These are phyloP conservation scores for Paraconiothyrium sp. DNA, from an alignment of 2,329 filamentous ascomycete species.

Conservation along the genomic window DNA sequence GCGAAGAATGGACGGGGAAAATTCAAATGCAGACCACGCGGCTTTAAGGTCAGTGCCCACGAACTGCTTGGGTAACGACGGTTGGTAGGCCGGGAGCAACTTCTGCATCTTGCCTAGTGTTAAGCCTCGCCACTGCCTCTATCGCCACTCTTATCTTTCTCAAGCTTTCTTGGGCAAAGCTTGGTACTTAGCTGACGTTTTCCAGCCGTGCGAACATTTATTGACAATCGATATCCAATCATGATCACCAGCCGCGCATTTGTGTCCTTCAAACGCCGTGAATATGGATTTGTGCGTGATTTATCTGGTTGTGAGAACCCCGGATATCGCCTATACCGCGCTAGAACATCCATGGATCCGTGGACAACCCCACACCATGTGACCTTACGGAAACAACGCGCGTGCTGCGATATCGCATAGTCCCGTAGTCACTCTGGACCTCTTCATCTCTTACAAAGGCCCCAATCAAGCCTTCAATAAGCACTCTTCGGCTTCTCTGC, in stretches of 20 bases:
- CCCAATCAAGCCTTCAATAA: background rate
- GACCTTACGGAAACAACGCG: background rate
- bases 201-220: background rate
- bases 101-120: slow-evolving; percentile 26
- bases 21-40: slow-evolving; percentile 15
- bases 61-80: slow-evolving; percentile 9
- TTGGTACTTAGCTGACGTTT: background rate
- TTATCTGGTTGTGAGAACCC: background rate
- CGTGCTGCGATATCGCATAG: background rate
- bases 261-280: background rate
- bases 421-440: background rate
- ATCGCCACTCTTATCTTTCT: slow-evolving; percentile 29
- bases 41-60: slow-evolving; percentile 17
- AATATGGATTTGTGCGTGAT: background rate
- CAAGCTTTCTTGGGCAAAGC: slow-evolving; percentile 29
- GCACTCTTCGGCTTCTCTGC: slow-evolving; percentile 1
- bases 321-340: background rate
- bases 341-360: background rate
- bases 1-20: slow-evolving; percentile 10
- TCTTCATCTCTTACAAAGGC: background rate
- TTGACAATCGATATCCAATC: background rate
- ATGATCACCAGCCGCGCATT: background rate
- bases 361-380: background rate
- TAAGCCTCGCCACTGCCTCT: slow-evolving; percentile 11
- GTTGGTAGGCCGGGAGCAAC: slow-evolving; percentile 19